Evolutionary conservation across 1,139 yeast genomes (phyloP), one percentile per base, ranked within the genome.

Genomic region (Keqinozyma sinolaborantium): DNA sequence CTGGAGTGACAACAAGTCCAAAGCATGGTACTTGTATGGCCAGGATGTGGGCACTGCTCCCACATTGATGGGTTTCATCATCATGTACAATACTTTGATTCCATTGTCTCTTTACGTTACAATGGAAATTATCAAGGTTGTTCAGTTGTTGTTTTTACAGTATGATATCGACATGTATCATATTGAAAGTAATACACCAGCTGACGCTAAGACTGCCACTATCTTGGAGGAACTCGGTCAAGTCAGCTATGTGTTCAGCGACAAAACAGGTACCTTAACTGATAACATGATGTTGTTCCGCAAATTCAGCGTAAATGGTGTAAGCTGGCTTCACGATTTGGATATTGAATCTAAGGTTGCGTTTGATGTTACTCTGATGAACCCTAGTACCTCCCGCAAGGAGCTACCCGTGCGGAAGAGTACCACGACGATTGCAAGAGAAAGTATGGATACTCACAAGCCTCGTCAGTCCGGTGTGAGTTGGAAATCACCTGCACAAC

Each of bases 151-250:
- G 27, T 66, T 90, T 40, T 64, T 94, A 48, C 95, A 87, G 51
- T 79, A 77, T 72, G 98, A 94, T 58, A 75, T 92, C 31, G 98
- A 94, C 56, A 87, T 94, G 96, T 94, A 92, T 50, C 88, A 92
- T 53, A 72, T 66, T 13, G 83, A 77, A 26, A 73, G 88, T 4
- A 78, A 92, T 49, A 92, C 96, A 0, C 96, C 96, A 0, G 94
- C 95, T 28, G 95, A 85, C 48, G 95, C 96, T 0, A 82, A 90
- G 49, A 90, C 98, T 0, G 95, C 97, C 0, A 86, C 97, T 0
- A 88, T 92, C 45, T 73, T 92, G 44, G 99, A 94, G 53, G 98
- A 94, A 57, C 66, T 94, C 45, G 99, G 99, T 3, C 99, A 94
- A 54, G 97, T 94, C 0, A 82, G 95, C 32, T 90, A 90, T 50